Conservation (phyloP, 495 filamentous ascomycete species). For the Podospora sp. region DNA sequence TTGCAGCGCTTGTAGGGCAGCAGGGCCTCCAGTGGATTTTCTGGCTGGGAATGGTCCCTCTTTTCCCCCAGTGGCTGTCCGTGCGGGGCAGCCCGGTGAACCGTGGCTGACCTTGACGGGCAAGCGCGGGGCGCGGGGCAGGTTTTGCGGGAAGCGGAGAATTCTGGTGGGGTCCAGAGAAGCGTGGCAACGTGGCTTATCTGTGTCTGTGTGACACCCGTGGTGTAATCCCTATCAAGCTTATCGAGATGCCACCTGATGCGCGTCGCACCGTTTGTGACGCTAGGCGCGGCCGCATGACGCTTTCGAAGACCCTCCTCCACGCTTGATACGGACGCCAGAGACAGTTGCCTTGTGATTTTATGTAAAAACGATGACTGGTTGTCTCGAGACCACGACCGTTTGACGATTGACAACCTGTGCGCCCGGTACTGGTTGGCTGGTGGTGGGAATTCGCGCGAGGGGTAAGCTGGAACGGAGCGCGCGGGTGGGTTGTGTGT, state of each 20-base stretch:
- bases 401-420: not conserved
- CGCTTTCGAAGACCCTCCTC: not conserved
- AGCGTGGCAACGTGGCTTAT: not conserved
- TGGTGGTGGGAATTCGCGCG: not conserved
- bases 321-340: conserved; percentile 13
- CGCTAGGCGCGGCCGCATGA: conserved; percentile 18
- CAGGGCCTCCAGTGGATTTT: no score
- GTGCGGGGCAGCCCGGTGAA: no score
- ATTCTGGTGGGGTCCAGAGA: not conserved
- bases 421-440: not conserved
- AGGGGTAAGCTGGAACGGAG: not conserved
- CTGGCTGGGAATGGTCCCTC: no score
- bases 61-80: no score
- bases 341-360: not conserved
- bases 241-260: conserved; percentile 19
- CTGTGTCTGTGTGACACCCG: not conserved
- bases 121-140: not conserved
- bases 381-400: not conserved
- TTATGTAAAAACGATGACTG: conserved; percentile 20
- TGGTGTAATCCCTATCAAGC: conserved; percentile 15
- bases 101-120: not conserved
- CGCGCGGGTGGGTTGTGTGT: not conserved
- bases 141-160: not conserved
- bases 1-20: no score
- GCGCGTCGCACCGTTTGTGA: conserved; percentile 4